Base-by-base conservation (phyloP, 768 basidiomycete species). In the Boletus tylopilopsis region DNA sequence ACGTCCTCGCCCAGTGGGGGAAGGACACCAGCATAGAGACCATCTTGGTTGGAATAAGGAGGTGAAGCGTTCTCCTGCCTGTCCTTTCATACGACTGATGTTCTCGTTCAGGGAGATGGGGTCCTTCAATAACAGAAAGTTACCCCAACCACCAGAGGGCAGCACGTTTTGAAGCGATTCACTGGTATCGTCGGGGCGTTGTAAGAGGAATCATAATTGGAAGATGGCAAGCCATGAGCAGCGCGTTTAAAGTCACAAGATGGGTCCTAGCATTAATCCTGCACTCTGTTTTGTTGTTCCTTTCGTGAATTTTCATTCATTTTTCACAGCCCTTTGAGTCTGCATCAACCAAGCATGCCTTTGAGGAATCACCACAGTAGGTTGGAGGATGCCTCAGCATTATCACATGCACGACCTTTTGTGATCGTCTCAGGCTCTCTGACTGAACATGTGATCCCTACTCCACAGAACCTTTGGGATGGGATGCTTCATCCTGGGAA, bases 81-180 rank as follows among this genome's bases (percentile, higher is more conserved):
- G 33, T 54, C 42, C 18, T 40, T 40, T 52, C 36, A 42, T 22
- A 18, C 41, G 24, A 22, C 42, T 57, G 29, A 60, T 45, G 5
- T 41, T 42, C 34, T 48, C 39, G 0, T 53, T 10, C 58, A 97
- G 94, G 73, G 94, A 96, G 69, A 98, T 99, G 96, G 93, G 86
- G 3, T 81, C 88, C 41, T 84, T 88, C 63, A 80, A 80, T 53
- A 99, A 98, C 69, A 76, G 93, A 58, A 98, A 98, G 73, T 78
- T 94, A 32, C 90, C 93, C 29, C 96, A 99, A 71, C 96, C 96
- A 3, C 81, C 87, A 16, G 96, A 99, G 66, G 93, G 93, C 54
- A 83, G 77, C 53, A 79, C 63, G 38, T 90, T 90, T 70, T 85
- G 62, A 63, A 43, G 30, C 29, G 29, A 44, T 27, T 36, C 24